phyloP scores from a whole-genome alignment of 352 stramenopile genomes.

The Phytophthora ohioensis region DNA sequence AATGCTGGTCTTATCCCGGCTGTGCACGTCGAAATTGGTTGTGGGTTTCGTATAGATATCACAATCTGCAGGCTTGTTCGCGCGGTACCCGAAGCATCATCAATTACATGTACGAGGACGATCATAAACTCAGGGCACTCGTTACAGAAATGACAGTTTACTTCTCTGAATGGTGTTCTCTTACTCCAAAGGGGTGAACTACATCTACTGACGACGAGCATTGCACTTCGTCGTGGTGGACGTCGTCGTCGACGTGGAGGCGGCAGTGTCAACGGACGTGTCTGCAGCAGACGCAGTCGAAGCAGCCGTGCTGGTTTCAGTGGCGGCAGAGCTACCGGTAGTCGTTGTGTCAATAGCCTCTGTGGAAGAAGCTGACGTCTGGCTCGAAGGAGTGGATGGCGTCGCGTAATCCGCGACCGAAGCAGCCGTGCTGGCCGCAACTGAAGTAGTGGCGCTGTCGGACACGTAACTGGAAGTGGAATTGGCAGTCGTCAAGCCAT shows the following conservation, averaged over 20 bases:
- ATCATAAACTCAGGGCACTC: no score
- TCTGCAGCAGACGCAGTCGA: background rate
- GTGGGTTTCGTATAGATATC: background rate
- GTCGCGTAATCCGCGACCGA: background rate
- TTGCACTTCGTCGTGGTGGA: slow-evolving; percentile 1
- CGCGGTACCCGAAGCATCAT: background rate
- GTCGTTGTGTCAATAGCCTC: background rate
- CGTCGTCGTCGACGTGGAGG: no score
- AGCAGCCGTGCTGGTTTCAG: background rate
- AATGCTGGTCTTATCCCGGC: slow-evolving; percentile 16
- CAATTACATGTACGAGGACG: background rate
- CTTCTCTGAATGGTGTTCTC: slow-evolving; percentile 3
- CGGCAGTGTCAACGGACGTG: no score
- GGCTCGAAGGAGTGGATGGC: background rate
- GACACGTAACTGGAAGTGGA: background rate
- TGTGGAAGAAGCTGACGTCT: background rate
- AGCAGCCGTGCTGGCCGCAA: background rate
- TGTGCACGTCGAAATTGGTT: background rate
- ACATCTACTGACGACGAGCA: slow-evolving; percentile 1
- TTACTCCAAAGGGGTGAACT: background rate
- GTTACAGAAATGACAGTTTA: no score
- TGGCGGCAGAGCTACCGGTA: background rate
- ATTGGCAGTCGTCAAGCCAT: background rate
- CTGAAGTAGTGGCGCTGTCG: background rate
- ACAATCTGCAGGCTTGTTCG: background rate